Base-by-base conservation (phyloP, 1,284 basidiomycete genomes). In the Ustilago lituana region DNA sequence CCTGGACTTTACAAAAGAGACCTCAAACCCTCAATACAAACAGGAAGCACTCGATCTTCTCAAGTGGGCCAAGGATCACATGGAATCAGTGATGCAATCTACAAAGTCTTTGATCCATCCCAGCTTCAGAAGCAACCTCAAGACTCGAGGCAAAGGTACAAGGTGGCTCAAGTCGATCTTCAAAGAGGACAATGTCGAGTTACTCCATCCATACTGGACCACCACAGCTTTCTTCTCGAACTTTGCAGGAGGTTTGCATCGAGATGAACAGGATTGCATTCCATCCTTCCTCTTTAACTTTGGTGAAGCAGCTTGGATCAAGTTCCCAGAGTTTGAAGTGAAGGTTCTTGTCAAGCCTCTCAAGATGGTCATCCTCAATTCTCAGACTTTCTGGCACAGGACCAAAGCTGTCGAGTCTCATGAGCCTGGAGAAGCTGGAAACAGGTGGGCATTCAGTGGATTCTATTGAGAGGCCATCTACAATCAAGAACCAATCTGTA, bases 391-490 rank as follows among this genome's bases (percentile, higher is more conserved):
- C 24, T 27, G n/a, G 5, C 39, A 41, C 24, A 24, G 39, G 23
- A 41, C 39, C 14, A n/a, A n/a, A 15, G 5, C 22, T 24, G 5
- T 41, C 6, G 24, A 41, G 6, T 14, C 17, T 12, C n/a, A 22
- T 29, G 27, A 12, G 12, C 27, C 12, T 29, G 6, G 7, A 7
- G 27, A 12, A 7, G 27, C 27, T 29, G 27, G 27, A 12, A 29
- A 29, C 27, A 29, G 39, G 14, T 41, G 39, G 39, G 39, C 39
- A 24, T 41, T 41, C 39, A 41, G 39, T 27, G 39, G 23, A 24
- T 41, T 41, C 39, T 41, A 20, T 27, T 10, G 39, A 26, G 23
- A 41, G n/a, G 5, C 23, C 3, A 41, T 41, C 39, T 41, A 12
- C 15, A 14, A 41, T 11, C 24, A 17, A 20, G 24, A 41, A 23